These are phyloP conservation scores for Malus domestica DNA, from an alignment of 306 rosid species.

Conservation along the genomic window DNA sequence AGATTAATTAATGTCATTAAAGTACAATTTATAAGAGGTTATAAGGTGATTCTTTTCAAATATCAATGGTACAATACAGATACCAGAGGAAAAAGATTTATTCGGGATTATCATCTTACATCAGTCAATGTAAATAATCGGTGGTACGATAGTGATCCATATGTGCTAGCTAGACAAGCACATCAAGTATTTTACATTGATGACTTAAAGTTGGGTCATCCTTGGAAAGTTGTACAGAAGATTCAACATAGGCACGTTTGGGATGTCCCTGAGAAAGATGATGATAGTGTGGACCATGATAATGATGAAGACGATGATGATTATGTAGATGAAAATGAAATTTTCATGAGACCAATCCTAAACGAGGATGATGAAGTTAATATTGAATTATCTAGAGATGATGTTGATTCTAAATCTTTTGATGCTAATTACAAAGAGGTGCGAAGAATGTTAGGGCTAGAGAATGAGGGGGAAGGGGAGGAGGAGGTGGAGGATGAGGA, in stretches of 20 bases:
- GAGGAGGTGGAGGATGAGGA: neutral
- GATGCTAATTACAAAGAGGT: neutral
- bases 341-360: neutral
- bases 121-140: neutral
- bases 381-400: neutral
- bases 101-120: neutral
- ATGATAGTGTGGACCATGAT: neutral
- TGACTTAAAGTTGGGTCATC: neutral
- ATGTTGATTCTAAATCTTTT: neutral
- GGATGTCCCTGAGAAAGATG: neutral
- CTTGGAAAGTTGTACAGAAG: neutral
- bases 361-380: neutral
- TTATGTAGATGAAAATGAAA: neutral
- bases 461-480: too few relatives aligned
- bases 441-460: neutral
- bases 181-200: neutral
- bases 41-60: neutral
- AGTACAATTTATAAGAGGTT: neutral
- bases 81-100: neutral
- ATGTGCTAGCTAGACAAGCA: neutral
- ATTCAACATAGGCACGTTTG: neutral
- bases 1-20: neutral
- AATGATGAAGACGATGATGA: neutral
- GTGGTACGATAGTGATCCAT: neutral
- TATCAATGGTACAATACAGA: neutral